A percentile compares a stretch with the other conserved stretches of the same genome.
Conservation (phyloP, 768 basidiomycete genomes). For the Podaxis rugospora region DNA sequence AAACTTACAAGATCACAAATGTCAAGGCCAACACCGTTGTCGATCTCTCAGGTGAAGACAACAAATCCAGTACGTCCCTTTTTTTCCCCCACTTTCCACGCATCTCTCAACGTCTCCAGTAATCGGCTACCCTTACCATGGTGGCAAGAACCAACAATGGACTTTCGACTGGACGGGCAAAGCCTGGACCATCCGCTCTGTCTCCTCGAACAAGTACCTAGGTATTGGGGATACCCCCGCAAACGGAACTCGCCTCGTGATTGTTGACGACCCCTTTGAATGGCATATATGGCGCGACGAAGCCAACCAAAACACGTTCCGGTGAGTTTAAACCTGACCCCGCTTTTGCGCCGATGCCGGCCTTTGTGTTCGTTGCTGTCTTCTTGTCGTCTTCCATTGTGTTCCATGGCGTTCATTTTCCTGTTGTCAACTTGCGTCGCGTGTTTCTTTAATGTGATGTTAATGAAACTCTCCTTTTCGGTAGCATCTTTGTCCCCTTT, state of each 20-base stretch:
- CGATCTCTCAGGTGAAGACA: conserved; percentile 53
- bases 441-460: neutral
- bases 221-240: conserved; percentile 29
- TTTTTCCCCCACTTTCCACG: neutral
- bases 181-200: conserved; percentile 40
- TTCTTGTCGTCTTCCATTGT: neutral
- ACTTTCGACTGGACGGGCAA: conserved; percentile 32
- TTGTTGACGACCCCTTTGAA: conserved; percentile 26
- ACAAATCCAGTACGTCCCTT: conserved; percentile 35
- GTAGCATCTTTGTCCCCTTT: conserved; percentile 41
- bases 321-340: conserved; percentile 28
- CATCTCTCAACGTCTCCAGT: conserved; percentile 24
- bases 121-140: conserved; percentile 42
- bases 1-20: conserved; percentile 45
- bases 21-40: conserved; percentile 46
- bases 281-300: conserved; percentile 53
- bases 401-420: neutral
- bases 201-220: conserved; percentile 36
- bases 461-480: neutral
- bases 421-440: neutral
- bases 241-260: conserved; percentile 40
- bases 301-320: conserved; percentile 28
- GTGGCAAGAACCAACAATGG: conserved; percentile 56
- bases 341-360: neutral
- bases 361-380: neutral